These are phyloP conservation scores for Penicillium sp. DNA, from an alignment of 2,329 filamentous ascomycete genomes.

Conservation along the genomic window DNA sequence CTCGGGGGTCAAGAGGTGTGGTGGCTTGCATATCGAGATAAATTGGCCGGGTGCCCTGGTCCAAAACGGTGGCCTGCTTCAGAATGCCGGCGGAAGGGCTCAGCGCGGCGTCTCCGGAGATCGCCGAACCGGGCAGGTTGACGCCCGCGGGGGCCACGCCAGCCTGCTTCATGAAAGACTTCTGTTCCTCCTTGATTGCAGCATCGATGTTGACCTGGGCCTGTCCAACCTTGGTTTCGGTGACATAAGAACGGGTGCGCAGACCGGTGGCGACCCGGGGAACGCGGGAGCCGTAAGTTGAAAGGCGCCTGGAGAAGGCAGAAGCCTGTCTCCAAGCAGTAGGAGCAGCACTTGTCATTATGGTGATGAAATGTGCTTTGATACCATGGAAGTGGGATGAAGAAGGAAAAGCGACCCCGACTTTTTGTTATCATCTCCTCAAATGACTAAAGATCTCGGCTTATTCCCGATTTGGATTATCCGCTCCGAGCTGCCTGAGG, in stretches of 20 bases:
- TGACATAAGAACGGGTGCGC: constrained; percentile 70
- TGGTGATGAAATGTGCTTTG: constrained; percentile 22
- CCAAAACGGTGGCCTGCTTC: constrained; percentile 90
- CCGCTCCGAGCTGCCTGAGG: constrained; percentile 11
- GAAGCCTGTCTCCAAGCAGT: constrained; percentile 75
- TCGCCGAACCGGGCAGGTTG: constrained; percentile 60
- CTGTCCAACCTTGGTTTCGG: constrained; percentile 69
- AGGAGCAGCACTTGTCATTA: constrained; percentile 68
- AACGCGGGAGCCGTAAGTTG: constrained; percentile 43
- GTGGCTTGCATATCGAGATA: constrained; percentile 99
- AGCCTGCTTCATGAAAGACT: constrained; percentile 68
- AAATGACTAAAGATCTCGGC: constrained; percentile 23
- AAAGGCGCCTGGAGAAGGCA: constrained; percentile 55
- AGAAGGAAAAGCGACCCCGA: constrained; percentile 17
- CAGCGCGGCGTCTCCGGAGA: constrained; percentile 68
- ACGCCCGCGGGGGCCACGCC: constrained; percentile 58
- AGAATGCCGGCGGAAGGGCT: constrained; percentile 82
- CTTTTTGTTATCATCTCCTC: constrained; percentile 17
- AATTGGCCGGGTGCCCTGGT: constrained; percentile 88
- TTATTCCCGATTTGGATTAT: constrained; percentile 21
- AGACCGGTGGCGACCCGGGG: constrained; percentile 39
- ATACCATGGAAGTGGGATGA: constrained; percentile 28
- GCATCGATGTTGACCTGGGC: constrained; percentile 81
- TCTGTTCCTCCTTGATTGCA: constrained; percentile 83
- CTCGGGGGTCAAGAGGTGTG: constrained; percentile 89